Evolutionary conservation across 2,329 filamentous ascomycete species (phyloP).

Genomic region (Aspergillus oerlinghausenensis): DNA sequence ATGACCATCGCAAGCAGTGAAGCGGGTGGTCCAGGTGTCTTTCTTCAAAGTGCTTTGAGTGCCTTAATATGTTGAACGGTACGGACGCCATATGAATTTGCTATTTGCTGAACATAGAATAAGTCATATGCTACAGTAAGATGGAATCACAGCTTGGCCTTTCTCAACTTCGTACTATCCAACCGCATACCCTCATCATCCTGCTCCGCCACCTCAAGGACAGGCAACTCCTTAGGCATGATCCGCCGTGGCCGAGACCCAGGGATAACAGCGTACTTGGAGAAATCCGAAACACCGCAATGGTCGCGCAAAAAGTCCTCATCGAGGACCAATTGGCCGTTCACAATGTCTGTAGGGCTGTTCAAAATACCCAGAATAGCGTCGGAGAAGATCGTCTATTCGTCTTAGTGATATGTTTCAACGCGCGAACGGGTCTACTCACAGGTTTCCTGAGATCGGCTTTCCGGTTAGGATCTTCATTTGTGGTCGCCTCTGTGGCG

Average conservation of each 20-base stretch:
- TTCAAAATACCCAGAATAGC: slow-evolving; percentile 69
- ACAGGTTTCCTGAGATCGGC: slow-evolving; percentile 60
- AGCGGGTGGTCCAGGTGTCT: no score
- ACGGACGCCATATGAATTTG: neutral
- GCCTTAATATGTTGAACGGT: neutral
- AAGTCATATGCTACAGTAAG: neutral
- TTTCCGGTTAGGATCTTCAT: slow-evolving; percentile 45
- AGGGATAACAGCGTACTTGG: slow-evolving; percentile 64
- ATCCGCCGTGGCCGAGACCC: slow-evolving; percentile 65
- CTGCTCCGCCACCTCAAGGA: slow-evolving; percentile 70
- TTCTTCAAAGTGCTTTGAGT: no score
- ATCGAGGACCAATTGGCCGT: slow-evolving; percentile 68
- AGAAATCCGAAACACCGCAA: slow-evolving; percentile 64
- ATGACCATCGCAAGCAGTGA: neutral
- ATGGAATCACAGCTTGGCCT: slow-evolving; percentile 20
- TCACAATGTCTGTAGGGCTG: slow-evolving; percentile 58
- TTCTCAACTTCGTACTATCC: slow-evolving; percentile 54
- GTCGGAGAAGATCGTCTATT: slow-evolving; percentile 64
- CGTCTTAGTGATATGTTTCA: neutral
- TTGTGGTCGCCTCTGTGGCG: slow-evolving; percentile 55
- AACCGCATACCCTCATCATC: slow-evolving; percentile 70
- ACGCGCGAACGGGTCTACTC: slow-evolving; percentile 11
- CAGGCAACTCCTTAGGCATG: slow-evolving; percentile 68
- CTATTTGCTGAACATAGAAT: neutral
- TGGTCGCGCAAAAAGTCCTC: slow-evolving; percentile 72